Percentiles rank a stretch among this genome's conserved stretches.
These are phyloP conservation scores for Pseudotulostoma volvatum DNA, from an alignment of 495 filamentous ascomycete genomes.

Conservation along the genomic window DNA sequence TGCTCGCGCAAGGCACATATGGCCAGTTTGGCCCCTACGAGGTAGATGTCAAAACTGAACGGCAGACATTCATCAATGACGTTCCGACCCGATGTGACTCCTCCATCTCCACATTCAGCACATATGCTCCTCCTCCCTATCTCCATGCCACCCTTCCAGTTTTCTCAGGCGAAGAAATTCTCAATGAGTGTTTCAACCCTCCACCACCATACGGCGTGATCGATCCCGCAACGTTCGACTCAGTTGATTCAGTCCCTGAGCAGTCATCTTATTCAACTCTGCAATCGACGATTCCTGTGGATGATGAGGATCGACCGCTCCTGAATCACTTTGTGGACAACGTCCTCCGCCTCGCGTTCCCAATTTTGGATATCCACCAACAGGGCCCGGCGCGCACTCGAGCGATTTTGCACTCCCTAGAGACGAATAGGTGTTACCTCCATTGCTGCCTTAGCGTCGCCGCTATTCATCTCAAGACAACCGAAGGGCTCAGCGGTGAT, in stretches of 20 bases:
- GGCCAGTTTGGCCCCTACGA: conserved; percentile 56
- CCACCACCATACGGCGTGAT: conserved; percentile 41
- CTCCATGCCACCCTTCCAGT: conserved; percentile 44
- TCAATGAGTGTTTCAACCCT: conserved; percentile 32
- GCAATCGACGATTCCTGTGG: conserved; percentile 65
- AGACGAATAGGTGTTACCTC: conserved; percentile 81
- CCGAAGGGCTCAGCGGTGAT: conserved; percentile 46
- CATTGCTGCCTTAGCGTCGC: conserved; percentile 93
- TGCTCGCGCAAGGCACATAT: conserved; percentile 18
- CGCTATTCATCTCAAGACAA: conserved; percentile 85
- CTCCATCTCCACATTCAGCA: conserved; percentile 73
- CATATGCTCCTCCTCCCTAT: conserved; percentile 65
- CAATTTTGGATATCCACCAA: conserved; percentile 76
- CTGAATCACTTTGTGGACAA: conserved; percentile 85
- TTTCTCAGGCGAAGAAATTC: conserved; percentile 60
- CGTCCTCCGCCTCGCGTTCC: conserved; percentile 78
- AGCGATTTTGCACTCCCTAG: conserved; percentile 68
- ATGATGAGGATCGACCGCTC: conserved; percentile 71
- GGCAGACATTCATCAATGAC: conserved; percentile 88
- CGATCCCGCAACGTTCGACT: conserved; percentile 11
- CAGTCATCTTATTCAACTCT: conserved; percentile 24
- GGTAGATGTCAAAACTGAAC: conserved; percentile 87
- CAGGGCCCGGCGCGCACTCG: conserved; percentile 59
- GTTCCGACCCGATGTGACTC: conserved; percentile 70
- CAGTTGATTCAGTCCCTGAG: conserved; percentile 6